A percentile compares a stretch with the other conserved stretches of the same genome.
Evolutionary conservation across 345 rosid genomes (phyloP).

Genomic region (rapeseed (Brassica napus)): DNA sequence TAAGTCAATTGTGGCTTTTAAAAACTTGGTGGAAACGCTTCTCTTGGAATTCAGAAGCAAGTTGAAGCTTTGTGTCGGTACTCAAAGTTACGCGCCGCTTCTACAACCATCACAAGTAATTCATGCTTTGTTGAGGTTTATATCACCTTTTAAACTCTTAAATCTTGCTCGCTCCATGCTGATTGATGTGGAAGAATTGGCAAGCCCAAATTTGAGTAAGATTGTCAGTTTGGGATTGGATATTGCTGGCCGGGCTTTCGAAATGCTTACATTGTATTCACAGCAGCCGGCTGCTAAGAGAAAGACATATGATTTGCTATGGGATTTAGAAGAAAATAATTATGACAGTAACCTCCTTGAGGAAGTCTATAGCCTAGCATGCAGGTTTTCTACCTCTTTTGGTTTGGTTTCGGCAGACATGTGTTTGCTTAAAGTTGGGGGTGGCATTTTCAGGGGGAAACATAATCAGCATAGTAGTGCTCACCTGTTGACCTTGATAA

Average conservation of each 20-base stretch:
- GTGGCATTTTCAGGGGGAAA: slow-evolving; percentile 48
- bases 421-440: slow-evolving; percentile 66
- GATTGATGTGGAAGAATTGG: slow-evolving; percentile 37
- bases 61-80: slow-evolving; percentile 52
- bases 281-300: slow-evolving; percentile 51
- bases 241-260: slow-evolving; percentile 69
- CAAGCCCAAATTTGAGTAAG: slow-evolving; percentile 34
- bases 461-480: slow-evolving; percentile 40
- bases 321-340: slow-evolving; percentile 53
- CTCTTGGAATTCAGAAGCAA: slow-evolving; percentile 45
- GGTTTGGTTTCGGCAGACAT: slow-evolving; percentile 52
- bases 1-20: slow-evolving; percentile 49
- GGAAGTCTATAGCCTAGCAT: slow-evolving; percentile 58
- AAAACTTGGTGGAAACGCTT: slow-evolving; percentile 49
- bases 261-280: slow-evolving; percentile 53
- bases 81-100: slow-evolving; percentile 47
- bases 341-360: slow-evolving; percentile 56
- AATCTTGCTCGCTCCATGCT: slow-evolving; percentile 60
- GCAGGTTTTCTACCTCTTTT: slow-evolving; percentile 54
- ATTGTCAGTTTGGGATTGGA: slow-evolving; percentile 56
- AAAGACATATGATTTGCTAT: slow-evolving; percentile 47
- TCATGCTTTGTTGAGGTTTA: slow-evolving; percentile 54
- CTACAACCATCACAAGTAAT: slow-evolving; percentile 57
- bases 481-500: slow-evolving; percentile 58
- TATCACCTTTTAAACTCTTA: slow-evolving; percentile 77